phyloP scores from a whole-genome alignment of 192 early-diverging fungal species.

The Paraglomus occultum region DNA sequence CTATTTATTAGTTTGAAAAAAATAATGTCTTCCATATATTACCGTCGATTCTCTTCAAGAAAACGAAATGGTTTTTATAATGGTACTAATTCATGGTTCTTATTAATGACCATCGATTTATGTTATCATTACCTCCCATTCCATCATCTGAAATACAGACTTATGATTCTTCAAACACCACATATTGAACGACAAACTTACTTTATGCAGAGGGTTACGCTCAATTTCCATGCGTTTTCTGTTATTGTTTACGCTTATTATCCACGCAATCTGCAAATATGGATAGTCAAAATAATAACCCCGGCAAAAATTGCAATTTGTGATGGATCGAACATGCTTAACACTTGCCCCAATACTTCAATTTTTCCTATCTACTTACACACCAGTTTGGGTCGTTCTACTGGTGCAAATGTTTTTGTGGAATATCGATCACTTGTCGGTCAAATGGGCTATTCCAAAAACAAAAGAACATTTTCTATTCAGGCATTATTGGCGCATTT shows the following conservation, averaged over 20 bases:
- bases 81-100: too few relatives aligned
- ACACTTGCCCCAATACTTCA: not conserved
- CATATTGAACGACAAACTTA: too few relatives aligned
- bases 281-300: not conserved
- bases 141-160: too few relatives aligned
- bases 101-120: too few relatives aligned
- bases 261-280: not conserved
- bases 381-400: not conserved
- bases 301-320: too few relatives aligned
- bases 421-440: not conserved
- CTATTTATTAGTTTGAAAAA: too few relatives aligned
- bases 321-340: too few relatives aligned
- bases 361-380: conserved; percentile 3
- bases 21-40: too few relatives aligned
- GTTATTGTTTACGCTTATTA: not conserved
- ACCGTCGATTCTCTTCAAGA: too few relatives aligned
- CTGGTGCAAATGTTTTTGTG: conserved; percentile 3
- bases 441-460: not conserved
- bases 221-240: not conserved
- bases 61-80: too few relatives aligned
- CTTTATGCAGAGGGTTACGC: not conserved
- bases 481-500: conserved; percentile 11
- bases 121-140: too few relatives aligned
- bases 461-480: conserved; percentile 3
- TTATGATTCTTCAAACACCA: too few relatives aligned